Evolutionary conservation across 129 eudicot genomes (phyloP).

Genomic region (Sambucus nigra): DNA sequence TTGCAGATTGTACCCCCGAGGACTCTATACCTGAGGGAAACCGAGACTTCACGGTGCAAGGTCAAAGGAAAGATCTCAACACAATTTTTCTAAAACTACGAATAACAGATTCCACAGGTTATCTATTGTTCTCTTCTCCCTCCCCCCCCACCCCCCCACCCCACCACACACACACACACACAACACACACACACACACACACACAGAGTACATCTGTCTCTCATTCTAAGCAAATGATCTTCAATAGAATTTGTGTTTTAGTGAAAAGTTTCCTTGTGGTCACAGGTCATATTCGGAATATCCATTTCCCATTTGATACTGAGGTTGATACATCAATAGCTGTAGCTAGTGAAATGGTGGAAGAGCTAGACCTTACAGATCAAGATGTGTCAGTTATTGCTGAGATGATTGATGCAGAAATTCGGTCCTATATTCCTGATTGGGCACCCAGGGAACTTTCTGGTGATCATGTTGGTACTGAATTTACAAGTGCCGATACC

Average conservation of each 20-base stretch:
- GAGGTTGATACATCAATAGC: conserved; percentile 77
- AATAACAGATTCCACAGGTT: conserved; percentile 82
- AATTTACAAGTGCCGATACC: conserved; percentile 23
- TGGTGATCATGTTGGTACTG: conserved; percentile 30
- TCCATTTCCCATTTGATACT: conserved; percentile 89
- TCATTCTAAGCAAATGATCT: background rate
- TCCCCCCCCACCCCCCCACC: too few relatives aligned
- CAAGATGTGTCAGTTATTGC: conserved; percentile 84
- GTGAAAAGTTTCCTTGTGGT: conserved; percentile 4
- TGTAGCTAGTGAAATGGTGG: conserved; percentile 99
- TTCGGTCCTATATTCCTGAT: conserved; percentile 73
- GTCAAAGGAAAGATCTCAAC: conserved; percentile 81
- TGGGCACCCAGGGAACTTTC: conserved; percentile 63
- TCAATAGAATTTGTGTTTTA: background rate
- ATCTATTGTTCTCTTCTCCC: conserved; percentile 2
- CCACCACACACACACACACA: too few relatives aligned
- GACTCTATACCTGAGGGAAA: conserved; percentile 35
- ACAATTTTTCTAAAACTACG: conserved; percentile 78
- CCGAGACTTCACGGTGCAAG: conserved; percentile 69
- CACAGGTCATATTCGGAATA: conserved; percentile 72
- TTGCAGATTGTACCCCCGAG: conserved; percentile 34
- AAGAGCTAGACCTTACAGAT: conserved; percentile 80
- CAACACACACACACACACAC: too few relatives aligned
- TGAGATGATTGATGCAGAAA: conserved; percentile 83
- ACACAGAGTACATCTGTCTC: background rate